Percentiles rank a stretch among this genome's conserved stretches.
Conservation (phyloP, 2,329 filamentous ascomycete genomes). For the Bipolaris sorokiniana region DNA sequence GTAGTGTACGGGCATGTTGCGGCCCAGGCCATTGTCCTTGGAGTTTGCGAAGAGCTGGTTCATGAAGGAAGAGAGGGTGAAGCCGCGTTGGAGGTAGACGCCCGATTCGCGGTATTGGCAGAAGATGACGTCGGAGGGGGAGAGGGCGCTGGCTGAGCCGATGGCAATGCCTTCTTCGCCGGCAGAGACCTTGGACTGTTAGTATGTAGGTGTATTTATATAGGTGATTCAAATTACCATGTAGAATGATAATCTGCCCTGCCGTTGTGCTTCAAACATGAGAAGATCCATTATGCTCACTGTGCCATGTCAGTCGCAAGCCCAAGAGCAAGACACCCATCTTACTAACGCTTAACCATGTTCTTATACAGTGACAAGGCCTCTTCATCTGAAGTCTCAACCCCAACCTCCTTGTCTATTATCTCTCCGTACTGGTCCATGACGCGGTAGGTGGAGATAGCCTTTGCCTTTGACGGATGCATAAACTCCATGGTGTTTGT, state of each 20-base stretch:
- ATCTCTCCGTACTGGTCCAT: constrained; percentile 87
- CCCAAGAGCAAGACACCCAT: neutral
- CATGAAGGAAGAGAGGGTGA: constrained; percentile 90
- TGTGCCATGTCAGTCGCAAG: constrained; percentile 27
- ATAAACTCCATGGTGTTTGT: constrained; percentile 80
- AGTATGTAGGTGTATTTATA: neutral
- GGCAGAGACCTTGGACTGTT: constrained; percentile 65
- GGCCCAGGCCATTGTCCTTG: constrained; percentile 77
- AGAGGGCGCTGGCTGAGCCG: constrained; percentile 81
- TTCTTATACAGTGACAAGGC: constrained; percentile 66
- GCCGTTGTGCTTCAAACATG: constrained; percentile 97
- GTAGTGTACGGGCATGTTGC: constrained; percentile 98
- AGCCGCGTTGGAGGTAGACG: constrained; percentile 87
- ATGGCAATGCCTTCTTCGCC: constrained; percentile 95
- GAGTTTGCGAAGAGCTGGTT: constrained; percentile 89
- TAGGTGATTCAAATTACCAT: constrained; percentile 69
- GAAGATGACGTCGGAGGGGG: constrained; percentile 87
- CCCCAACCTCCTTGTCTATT: constrained; percentile 73
- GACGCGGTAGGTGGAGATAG: constrained; percentile 89
- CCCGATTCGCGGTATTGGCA: constrained; percentile 95
- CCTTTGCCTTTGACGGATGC: constrained; percentile 69
- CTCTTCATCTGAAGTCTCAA: constrained; percentile 69
- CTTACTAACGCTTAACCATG: constrained; percentile 62
- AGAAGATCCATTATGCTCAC: constrained; percentile 91
- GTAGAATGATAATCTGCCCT: constrained; percentile 94